Percentiles rank a stretch among this genome's conserved stretches.
phyloP scores from a whole-genome alignment of 306 rosid species.

The Cicer judaicum region DNA sequence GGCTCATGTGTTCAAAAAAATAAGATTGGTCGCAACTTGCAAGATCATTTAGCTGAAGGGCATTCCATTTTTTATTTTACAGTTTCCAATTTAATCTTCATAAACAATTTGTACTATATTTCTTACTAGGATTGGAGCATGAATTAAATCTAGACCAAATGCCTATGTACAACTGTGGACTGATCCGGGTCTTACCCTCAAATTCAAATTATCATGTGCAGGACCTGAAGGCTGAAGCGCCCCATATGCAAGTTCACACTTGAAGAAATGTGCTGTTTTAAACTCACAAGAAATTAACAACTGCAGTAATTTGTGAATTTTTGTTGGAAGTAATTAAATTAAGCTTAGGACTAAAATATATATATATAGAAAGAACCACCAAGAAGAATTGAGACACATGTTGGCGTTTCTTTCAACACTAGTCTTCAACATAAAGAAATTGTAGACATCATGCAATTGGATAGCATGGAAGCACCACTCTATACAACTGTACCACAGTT shows the following conservation, averaged over 20 bases:
- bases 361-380: neutral
- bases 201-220: slow-evolving; percentile 43
- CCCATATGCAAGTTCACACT: slow-evolving; percentile 60
- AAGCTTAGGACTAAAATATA: too few relatives aligned
- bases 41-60: neutral
- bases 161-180: neutral
- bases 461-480: neutral
- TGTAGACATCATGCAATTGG: neutral
- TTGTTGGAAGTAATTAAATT: neutral
- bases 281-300: slow-evolving; percentile 23
- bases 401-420: neutral
- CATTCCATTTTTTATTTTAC: neutral
- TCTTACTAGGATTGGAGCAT: neutral
- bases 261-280: slow-evolving; percentile 50
- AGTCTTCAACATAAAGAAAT: neutral
- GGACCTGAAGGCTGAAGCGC: slow-evolving; percentile 62
- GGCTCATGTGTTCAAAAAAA: neutral
- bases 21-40: neutral
- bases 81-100: neutral
- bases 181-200: neutral
- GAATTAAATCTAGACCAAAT: neutral
- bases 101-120: neutral
- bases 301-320: slow-evolving; percentile 20
- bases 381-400: neutral
- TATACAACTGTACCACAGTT: neutral